phyloP scores from a whole-genome alignment of 83 land plant genomes.

The Diphasiastrum complanatum region DNA sequence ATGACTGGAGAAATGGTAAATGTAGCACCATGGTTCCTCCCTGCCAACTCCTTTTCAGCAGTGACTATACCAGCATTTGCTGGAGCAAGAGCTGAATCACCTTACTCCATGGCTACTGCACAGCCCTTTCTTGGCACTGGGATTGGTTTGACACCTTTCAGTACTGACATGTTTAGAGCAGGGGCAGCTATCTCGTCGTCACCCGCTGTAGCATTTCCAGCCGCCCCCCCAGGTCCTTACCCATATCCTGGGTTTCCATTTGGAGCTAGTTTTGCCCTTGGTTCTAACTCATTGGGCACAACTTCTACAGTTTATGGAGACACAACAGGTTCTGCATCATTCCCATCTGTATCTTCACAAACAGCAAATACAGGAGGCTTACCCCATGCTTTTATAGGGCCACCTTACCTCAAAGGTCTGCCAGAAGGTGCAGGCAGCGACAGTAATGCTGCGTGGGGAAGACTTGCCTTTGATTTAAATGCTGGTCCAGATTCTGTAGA shows the following conservation, averaged over 20 bases:
- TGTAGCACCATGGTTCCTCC: slow-evolving; percentile 26
- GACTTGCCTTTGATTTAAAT: slow-evolving; percentile 28
- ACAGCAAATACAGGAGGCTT: slow-evolving; percentile 5
- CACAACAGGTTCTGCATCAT: slow-evolving; percentile 5
- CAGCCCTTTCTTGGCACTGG: slow-evolving; percentile 23
- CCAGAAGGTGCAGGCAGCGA: slow-evolving; percentile 5
- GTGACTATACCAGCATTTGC: slow-evolving; percentile 21
- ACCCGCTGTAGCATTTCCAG: slow-evolving; percentile 20
- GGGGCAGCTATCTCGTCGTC: slow-evolving; percentile 13
- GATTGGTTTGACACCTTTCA: slow-evolving; percentile 6
- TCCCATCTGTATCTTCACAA: slow-evolving; percentile 19
- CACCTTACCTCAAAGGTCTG: slow-evolving; percentile 18
- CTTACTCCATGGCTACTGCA: slow-evolving; percentile 10
- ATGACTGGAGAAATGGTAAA: slow-evolving; percentile 17
- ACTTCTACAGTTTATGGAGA: slow-evolving; percentile 8
- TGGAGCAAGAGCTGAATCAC: slow-evolving; percentile 1
- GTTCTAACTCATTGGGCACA: not conserved
- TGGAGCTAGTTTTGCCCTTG: slow-evolving; percentile 10
- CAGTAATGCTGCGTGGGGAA: slow-evolving; percentile 10
- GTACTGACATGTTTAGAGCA: slow-evolving; percentile 13
- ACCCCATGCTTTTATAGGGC: slow-evolving; percentile 6
- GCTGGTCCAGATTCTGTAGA: slow-evolving; percentile 29
- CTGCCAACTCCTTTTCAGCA: slow-evolving; percentile 11
- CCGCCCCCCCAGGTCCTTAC: slow-evolving; percentile 17
- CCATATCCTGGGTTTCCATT: slow-evolving; percentile 5